Base-by-base conservation (phyloP, 2,329 filamentous ascomycete species). In the Colletotrichum chlorophyti region DNA sequence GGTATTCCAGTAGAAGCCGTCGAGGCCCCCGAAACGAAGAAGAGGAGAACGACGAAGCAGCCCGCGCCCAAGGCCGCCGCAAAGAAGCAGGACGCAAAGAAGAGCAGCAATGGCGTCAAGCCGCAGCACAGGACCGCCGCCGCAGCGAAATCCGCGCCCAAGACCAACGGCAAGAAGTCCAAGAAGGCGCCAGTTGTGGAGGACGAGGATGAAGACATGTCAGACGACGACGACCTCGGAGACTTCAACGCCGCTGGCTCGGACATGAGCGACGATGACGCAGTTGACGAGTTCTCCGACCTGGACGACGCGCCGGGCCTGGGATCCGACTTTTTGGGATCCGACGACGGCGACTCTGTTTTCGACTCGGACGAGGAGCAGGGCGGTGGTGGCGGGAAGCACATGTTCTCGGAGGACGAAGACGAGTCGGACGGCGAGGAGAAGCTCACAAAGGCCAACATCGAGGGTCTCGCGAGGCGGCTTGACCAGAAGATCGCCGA, bases 371-470 rank as follows among this genome's bases (percentile, higher is more conserved):
- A 93, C 63, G 83, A 86, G 38, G 85, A 86, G 26, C 74, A 74
- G 21, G 77, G 77, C 50, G 70, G 75, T 73, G 70, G 81, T 75
- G 71, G 83, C 64, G 74, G 73, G 61, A 77, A 83, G 67, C 85
- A 88, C 64, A 91, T 97, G 81, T 99, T 96, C 81, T 98, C 95
- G 0, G 95, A 98, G 64, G 94, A 98, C 69, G 93, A 96, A 66
- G 91, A 94, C 64, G 89, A 93, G 48, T 93, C 90, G 1, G 92
- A 96, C 66, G 89, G 87, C 5, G 92, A 97, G 75, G 93, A 97
- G 76, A 89, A 88, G 72, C 83, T 99, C 65, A 99, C 92, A 48
- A 93, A 93, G 2, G 95, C 95, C 62, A 99, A 99, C 74, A 98
- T 99, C 63, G 95, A 90, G 67, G 95, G 95, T 58, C 79, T 99